Evolutionary conservation across 2,329 filamentous ascomycete genomes (phyloP).

Genomic region (Gnomoniopsis smithogilvyi): DNA sequence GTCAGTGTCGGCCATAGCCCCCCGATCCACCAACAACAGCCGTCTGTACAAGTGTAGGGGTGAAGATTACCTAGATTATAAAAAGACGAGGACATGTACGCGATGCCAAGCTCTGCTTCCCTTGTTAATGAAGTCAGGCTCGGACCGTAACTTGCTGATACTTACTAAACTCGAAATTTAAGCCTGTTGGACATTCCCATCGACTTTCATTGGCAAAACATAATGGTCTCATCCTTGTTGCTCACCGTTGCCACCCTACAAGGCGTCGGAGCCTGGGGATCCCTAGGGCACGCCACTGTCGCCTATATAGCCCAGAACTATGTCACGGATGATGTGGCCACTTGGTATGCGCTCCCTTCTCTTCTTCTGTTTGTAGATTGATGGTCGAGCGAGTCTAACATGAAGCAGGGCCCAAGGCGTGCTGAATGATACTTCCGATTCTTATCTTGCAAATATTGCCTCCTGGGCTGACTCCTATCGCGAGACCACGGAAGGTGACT

Average conservation of each 20-base stretch:
- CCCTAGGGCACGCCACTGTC: constrained; percentile 36
- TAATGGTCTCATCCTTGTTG: constrained; percentile 7
- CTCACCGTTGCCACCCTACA: constrained; percentile 11
- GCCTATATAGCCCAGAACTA: constrained; percentile 36
- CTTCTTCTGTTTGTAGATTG: not conserved
- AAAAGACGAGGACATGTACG: not conserved
- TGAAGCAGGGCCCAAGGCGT: constrained; percentile 28
- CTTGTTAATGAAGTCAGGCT: not conserved
- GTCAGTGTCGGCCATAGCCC: not conserved
- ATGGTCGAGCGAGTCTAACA: not conserved
- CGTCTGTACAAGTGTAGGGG: not conserved
- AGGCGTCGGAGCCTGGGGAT: constrained; percentile 16
- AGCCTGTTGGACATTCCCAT: no score
- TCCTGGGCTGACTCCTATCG: constrained; percentile 49
- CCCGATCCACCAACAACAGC: not conserved
- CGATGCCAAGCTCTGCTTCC: not conserved
- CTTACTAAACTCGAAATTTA: not conserved
- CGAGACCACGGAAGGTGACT: constrained; percentile 42
- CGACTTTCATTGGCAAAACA: not conserved
- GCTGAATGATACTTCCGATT: constrained; percentile 27
- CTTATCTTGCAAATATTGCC: constrained; percentile 37
- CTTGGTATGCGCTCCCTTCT: constrained; percentile 17
- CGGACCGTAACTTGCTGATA: not conserved
- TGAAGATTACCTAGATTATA: not conserved
- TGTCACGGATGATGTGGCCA: constrained; percentile 29